These are phyloP conservation scores for Auriscalpium orientale DNA, from an alignment of 768 basidiomycete genomes.

Conservation along the genomic window DNA sequence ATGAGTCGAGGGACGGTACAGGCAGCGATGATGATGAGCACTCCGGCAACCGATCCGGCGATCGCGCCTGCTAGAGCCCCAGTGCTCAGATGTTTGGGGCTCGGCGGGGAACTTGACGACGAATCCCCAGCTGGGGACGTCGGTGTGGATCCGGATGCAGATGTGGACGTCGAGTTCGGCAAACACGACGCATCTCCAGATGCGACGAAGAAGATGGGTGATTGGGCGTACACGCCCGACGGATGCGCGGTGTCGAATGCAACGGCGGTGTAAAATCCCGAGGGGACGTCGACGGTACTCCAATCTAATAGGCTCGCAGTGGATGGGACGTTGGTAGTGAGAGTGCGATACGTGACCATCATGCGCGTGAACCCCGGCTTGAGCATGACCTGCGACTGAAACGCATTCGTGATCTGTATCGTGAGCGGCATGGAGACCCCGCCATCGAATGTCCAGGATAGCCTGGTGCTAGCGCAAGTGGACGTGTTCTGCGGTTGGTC, in stretches of 20 bases:
- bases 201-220: constrained; percentile 25
- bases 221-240: constrained; percentile 16
- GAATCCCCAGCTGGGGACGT: too few species aligned
- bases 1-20: constrained; percentile 20
- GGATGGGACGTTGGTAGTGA: constrained; percentile 21
- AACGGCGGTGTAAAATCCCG: constrained; percentile 26
- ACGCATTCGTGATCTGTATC: constrained; percentile 15
- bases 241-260: constrained; percentile 18
- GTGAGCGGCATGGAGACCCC: constrained; percentile 15
- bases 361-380: neutral
- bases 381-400: constrained; percentile 5
- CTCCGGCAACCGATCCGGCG: constrained; percentile 18
- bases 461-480: constrained; percentile 19
- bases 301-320: constrained; percentile 20
- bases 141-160: neutral
- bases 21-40: constrained; percentile 17
- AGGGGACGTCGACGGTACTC: constrained; percentile 25
- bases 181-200: constrained; percentile 15
- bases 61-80: constrained; percentile 20
- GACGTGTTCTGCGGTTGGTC: constrained; percentile 21
- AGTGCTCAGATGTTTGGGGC: constrained; percentile 8
- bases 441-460: constrained; percentile 21
- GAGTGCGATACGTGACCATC: constrained; percentile 16
- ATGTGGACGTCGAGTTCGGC: neutral
- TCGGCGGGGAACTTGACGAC: too few species aligned